Evolutionary conservation across 208 protist genomes (phyloP), one percentile per base, ranked within the genome.

Genomic region (Angomonas ambiguus): DNA sequence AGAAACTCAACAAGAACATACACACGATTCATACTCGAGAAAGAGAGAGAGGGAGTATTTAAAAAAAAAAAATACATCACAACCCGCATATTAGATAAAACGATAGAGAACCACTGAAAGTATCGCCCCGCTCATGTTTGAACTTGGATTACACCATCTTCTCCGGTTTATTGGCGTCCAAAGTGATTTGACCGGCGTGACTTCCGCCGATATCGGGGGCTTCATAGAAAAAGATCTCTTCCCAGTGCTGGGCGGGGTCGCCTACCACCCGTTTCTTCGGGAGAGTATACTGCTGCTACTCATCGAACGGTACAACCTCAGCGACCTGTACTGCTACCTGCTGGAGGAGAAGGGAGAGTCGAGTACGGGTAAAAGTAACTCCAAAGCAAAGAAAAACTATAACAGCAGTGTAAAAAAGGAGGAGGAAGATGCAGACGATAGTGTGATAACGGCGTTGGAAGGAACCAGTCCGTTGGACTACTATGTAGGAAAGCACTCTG

Each of bases 131-230:
- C n/a, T n/a, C n/a, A 64, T 64, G 60, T 64, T 64, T 24, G 31
- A 18, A 1, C 38, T 51, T 5, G 60, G 38, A 5, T 25, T 64
- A 3, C 27, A 92, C 13, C 65, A 66, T 38, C 72, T 76, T 4
- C 58, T 88, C 0, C 71, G 79, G 51, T 92, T 95, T 62, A 77
- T 95, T 49, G 82, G 74, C 16, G 74, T 77, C 16, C 89, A 95
- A 20, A 56, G 61, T 38, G 71, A 71, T 11, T 10, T 64, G 10
- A 42, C 60, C 5, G 89, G 89, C 28, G 88, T 82, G 72, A 76
- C 63, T 27, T 72, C 79, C 0, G 69, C 64, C 0, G 74, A 80
- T 51, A 69, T 95, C n/a, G 69, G 78, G 27, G 85, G 89, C 41
- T 91, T 88, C 66, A 65, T 95, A n/a, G 68, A 66, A 32, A 34